These are phyloP conservation scores for Suhomyces prunicola DNA, from an alignment of 805 yeast species.

Conservation along the genomic window DNA sequence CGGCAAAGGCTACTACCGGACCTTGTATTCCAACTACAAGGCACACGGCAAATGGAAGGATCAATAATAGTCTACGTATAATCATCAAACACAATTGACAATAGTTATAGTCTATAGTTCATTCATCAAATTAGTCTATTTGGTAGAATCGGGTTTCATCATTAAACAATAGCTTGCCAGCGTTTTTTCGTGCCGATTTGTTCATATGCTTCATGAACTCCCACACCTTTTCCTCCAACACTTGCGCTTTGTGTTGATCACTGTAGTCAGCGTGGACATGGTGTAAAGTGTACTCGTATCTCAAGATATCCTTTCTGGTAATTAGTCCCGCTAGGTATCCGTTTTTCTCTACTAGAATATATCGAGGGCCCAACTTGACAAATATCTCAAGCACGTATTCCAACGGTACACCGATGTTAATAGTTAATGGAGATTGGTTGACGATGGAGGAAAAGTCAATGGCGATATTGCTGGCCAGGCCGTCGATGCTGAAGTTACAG, in stretches of 20 bases:
- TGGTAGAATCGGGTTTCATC: constrained; percentile 20
- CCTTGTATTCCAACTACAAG: constrained; percentile 68
- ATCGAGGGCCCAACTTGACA: constrained; percentile 74
- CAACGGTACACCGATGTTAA: constrained; percentile 51
- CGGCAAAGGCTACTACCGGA: constrained; percentile 64
- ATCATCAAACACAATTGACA: no score
- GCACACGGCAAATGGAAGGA: constrained; percentile 81
- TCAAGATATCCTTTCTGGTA: constrained; percentile 78
- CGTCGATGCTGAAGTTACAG: constrained; percentile 15
- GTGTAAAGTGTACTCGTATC: constrained; percentile 50
- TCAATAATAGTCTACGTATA: constrained; percentile 22
- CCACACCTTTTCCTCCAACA: constrained; percentile 36
- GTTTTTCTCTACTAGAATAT: constrained; percentile 60
- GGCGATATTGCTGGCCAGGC: constrained; percentile 4
- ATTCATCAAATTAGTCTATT: neutral
- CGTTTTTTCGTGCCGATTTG: constrained; percentile 16
- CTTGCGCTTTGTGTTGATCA: constrained; percentile 11
- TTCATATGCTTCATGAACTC: constrained; percentile 22
- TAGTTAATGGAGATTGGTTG: constrained; percentile 60
- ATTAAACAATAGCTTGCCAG: constrained; percentile 30
- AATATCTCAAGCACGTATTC: constrained; percentile 67
- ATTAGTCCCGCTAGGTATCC: constrained; percentile 71
- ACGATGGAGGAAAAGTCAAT: constrained; percentile 31
- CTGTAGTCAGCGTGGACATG: constrained; percentile 13
- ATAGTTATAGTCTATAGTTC: neutral